Conservation (phyloP, 495 filamentous ascomycete genomes). For the Daldinia vernicosa region DNA sequence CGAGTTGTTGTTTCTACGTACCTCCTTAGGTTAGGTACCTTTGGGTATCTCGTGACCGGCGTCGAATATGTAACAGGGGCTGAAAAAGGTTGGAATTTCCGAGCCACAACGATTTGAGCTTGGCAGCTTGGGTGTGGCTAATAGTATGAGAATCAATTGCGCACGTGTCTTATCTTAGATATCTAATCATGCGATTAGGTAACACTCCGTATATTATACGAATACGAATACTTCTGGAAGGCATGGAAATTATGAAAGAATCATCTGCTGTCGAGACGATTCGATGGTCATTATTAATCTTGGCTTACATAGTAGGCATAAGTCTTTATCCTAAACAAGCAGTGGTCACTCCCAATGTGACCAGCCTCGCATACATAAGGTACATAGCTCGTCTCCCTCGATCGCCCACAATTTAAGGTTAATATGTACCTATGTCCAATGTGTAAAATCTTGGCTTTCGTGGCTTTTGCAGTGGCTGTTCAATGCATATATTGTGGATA, state of each 20-base stretch:
- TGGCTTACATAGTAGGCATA: not conserved
- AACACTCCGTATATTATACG: not conserved
- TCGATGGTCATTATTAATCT: not conserved
- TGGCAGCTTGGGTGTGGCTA: not conserved
- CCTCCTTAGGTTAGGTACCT: not conserved
- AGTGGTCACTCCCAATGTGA: conserved; percentile 12
- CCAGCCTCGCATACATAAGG: conserved; percentile 14
- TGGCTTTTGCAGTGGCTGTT: not conserved
- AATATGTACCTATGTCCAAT: not conserved
- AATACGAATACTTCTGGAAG: not conserved
- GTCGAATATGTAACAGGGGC: not conserved
- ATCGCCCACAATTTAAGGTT: conserved; percentile 10
- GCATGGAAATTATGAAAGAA: conserved; percentile 24
- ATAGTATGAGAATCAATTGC: too few species aligned
- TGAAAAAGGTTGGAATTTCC: not conserved
- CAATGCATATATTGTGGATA: not conserved
- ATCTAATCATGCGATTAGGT: not conserved
- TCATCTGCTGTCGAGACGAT: conserved; percentile 30
- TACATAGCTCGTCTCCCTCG: conserved; percentile 28
- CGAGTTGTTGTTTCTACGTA: conserved; percentile 1
- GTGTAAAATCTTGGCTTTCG: not conserved
- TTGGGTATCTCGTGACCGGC: not conserved
- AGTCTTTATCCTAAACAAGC: not conserved
- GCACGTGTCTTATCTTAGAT: not conserved
- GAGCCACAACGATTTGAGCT: not conserved